These are phyloP conservation scores for Haplosporangium sp. DNA, from an alignment of 371 early-diverging fungal genomes.

Conservation along the genomic window DNA sequence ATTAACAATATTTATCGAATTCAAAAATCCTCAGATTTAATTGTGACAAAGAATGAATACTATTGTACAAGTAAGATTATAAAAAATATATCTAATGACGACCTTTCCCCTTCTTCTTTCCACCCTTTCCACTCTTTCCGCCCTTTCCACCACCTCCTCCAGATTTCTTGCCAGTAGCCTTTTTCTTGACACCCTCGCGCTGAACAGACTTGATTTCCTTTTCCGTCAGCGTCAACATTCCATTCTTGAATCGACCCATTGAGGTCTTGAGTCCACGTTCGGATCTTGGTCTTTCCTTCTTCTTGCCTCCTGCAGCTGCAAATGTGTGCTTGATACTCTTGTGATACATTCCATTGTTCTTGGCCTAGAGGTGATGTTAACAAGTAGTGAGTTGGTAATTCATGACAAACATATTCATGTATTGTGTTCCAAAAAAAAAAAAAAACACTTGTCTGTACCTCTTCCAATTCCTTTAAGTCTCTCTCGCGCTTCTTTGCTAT, in stretches of 20 bases:
- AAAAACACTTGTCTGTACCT: constrained; percentile 5
- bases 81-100: constrained; percentile 20
- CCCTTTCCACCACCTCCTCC: constrained; percentile 33
- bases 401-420: background rate
- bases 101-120: constrained; percentile 49
- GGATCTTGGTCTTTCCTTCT: constrained; percentile 39
- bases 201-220: constrained; percentile 53
- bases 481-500: constrained; percentile 52
- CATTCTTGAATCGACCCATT: constrained; percentile 54
- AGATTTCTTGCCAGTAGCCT: constrained; percentile 28
- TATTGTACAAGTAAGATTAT: constrained; percentile 2
- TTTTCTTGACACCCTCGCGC: constrained; percentile 43
- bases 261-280: constrained; percentile 52
- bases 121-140: constrained; percentile 7
- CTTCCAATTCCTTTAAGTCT: constrained; percentile 46
- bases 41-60: background rate
- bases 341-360: constrained; percentile 57
- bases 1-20: too few species aligned
- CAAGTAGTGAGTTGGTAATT: background rate
- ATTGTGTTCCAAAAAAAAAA: too few species aligned
- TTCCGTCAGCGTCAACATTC: constrained; percentile 31
- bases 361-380: constrained; percentile 21
- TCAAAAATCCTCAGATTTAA: background rate
- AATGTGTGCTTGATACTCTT: constrained; percentile 53
- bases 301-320: constrained; percentile 54